Percentiles rank a stretch among this genome's conserved stretches.
Evolutionary conservation across 371 early-diverging fungal genomes (phyloP).

Genomic region (Saksenaea oblongispora): DNA sequence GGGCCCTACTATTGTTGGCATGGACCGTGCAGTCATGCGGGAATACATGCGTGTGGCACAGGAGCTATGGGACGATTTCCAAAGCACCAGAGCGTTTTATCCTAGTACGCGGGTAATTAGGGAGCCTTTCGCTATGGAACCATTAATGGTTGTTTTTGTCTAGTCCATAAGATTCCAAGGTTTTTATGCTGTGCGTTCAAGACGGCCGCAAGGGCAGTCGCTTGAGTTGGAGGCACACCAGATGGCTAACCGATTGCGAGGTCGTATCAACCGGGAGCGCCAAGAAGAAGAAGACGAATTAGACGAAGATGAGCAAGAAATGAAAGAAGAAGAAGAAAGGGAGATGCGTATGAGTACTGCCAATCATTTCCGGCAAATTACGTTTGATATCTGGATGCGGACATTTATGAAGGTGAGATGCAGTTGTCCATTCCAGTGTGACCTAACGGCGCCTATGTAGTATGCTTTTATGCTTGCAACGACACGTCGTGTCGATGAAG

Average conservation of each 20-base stretch:
- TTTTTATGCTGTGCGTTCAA: slow-evolving; percentile 31
- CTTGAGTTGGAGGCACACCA: slow-evolving; percentile 25
- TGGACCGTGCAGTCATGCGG: slow-evolving; percentile 31
- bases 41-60: slow-evolving; percentile 56
- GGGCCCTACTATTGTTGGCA: slow-evolving; percentile 15
- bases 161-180: slow-evolving; percentile 26
- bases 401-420: slow-evolving; percentile 60
- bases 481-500: slow-evolving; percentile 60
- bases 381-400: slow-evolving; percentile 65
- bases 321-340: slow-evolving; percentile 29
- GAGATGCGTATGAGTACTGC: slow-evolving; percentile 18
- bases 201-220: background rate
- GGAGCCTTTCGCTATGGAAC: background rate
- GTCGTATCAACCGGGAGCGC: slow-evolving; percentile 16
- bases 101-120: slow-evolving; percentile 43
- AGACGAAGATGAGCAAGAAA: slow-evolving; percentile 31
- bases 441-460: slow-evolving; percentile 21
- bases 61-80: slow-evolving; percentile 52
- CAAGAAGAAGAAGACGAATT: slow-evolving; percentile 14
- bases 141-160: background rate
- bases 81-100: slow-evolving; percentile 57
- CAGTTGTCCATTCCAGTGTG: background rate
- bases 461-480: slow-evolving; percentile 63
- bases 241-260: slow-evolving; percentile 37
- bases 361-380: slow-evolving; percentile 52